These are phyloP conservation scores for Leccinum incarnatum DNA, from an alignment of 768 basidiomycete species.

Conservation along the genomic window DNA sequence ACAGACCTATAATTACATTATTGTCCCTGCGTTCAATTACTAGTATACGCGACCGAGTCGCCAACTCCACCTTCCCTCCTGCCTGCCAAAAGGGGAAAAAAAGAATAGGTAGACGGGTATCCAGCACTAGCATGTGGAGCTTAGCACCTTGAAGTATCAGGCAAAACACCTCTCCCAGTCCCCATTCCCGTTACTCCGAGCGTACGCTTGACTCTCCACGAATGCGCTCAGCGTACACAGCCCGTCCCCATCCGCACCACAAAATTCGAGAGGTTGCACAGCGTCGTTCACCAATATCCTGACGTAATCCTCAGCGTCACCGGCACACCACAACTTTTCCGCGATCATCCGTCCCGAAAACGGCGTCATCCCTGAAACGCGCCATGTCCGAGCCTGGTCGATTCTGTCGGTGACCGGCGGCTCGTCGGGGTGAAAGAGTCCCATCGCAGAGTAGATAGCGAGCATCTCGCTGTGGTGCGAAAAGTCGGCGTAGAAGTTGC, in stretches of 20 bases:
- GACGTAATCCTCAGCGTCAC: conserved; percentile 43
- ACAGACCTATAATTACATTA: too few species aligned
- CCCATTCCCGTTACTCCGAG: conserved; percentile 63
- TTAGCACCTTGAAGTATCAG: conserved; percentile 11
- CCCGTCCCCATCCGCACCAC: conserved; percentile 49
- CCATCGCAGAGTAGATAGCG: conserved; percentile 67
- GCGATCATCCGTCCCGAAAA: conserved; percentile 74
- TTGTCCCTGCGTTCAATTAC: too few species aligned
- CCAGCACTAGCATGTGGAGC: neutral
- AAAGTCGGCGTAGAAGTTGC: conserved; percentile 74
- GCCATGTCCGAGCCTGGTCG: conserved; percentile 44
- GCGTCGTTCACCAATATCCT: conserved; percentile 77
- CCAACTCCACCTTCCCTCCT: too few species aligned
- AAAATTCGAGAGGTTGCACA: conserved; percentile 60
- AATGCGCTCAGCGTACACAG: conserved; percentile 66
- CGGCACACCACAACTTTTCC: conserved; percentile 60
- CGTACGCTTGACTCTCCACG: conserved; percentile 68
- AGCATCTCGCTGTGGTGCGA: conserved; percentile 86
- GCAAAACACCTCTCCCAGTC: conserved; percentile 66
- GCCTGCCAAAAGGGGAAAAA: too few species aligned
- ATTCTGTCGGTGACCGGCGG: conserved; percentile 15
- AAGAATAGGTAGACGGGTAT: neutral
- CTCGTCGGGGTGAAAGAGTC: conserved; percentile 42
- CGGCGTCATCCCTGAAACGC: conserved; percentile 60
- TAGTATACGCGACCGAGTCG: too few species aligned